Percentiles rank a stretch among this genome's conserved stretches.
Conservation (phyloP, 345 rosid species). For the Rhodomyrtus tomentosa region DNA sequence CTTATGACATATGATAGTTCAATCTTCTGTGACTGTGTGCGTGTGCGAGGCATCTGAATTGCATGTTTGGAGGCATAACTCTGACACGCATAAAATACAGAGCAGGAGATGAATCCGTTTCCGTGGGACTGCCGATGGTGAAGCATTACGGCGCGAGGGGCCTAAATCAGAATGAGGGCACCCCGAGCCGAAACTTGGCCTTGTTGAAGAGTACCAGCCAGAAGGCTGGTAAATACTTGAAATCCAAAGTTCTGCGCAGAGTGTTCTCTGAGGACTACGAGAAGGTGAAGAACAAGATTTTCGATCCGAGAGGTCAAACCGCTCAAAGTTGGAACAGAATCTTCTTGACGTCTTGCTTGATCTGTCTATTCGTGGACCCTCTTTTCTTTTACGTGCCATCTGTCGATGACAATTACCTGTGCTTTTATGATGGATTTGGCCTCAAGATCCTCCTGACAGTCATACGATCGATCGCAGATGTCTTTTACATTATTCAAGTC, state of each 20-base stretch:
- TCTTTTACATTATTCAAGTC: constrained; percentile 2
- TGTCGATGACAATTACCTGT: not conserved
- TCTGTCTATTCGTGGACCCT: constrained; percentile 1
- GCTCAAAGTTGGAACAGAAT: constrained; percentile 5
- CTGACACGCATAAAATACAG: not conserved
- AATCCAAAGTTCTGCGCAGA: not conserved
- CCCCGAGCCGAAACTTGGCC: not conserved
- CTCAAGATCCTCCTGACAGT: not conserved
- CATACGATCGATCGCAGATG: not conserved
- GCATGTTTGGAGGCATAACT: not conserved
- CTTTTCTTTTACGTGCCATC: constrained; percentile 4
- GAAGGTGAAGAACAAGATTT: not conserved
- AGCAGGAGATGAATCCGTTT: not conserved
- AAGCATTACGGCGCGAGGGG: not conserved
- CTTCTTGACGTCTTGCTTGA: not conserved
- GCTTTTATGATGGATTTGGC: not conserved
- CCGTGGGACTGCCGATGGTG: not conserved
- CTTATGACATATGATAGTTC: not conserved
- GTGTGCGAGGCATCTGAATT: not conserved
- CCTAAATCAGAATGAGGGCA: not conserved
- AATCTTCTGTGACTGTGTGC: not conserved
- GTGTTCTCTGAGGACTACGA: constrained; percentile 8
- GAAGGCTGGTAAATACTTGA: not conserved
- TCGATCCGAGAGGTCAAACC: not conserved
- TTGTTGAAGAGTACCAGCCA: not conserved